phyloP scores from a whole-genome alignment of 2,329 filamentous ascomycete species.

The Alternaria sp. region DNA sequence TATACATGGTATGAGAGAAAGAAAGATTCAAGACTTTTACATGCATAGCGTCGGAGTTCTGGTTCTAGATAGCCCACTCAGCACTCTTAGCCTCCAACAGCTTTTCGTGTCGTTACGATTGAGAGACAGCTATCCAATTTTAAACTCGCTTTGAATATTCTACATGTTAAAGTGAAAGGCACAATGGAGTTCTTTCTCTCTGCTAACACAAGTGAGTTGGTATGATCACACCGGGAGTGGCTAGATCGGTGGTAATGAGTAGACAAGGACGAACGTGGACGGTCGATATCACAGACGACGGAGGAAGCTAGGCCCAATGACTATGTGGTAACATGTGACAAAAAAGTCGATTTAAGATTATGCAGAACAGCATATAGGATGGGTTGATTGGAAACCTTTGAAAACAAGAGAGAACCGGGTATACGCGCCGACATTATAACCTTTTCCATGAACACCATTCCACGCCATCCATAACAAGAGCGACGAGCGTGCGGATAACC shows the following conservation, averaged over 20 bases:
- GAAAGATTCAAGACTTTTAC: neutral
- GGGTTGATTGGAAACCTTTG: neutral
- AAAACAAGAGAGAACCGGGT: conserved; percentile 16
- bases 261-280: neutral
- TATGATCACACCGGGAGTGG: too few species aligned
- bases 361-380: neutral
- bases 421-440: conserved; percentile 25
- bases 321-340: neutral
- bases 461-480: conserved; percentile 5
- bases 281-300: too few species aligned
- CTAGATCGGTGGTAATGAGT: neutral
- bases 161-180: neutral
- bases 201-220: neutral
- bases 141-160: neutral
- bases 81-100: neutral
- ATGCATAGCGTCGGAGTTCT: conserved; percentile 15
- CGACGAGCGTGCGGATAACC: neutral
- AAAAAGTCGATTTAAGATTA: neutral
- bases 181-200: neutral
- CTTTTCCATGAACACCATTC: conserved; percentile 12
- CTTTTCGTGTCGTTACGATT: neutral
- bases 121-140: neutral
- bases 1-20: neutral
- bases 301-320: neutral
- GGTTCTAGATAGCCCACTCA: neutral